phyloP scores from a whole-genome alignment of 164 flowering plant genomes.

The Dillenia suffruticosa region DNA sequence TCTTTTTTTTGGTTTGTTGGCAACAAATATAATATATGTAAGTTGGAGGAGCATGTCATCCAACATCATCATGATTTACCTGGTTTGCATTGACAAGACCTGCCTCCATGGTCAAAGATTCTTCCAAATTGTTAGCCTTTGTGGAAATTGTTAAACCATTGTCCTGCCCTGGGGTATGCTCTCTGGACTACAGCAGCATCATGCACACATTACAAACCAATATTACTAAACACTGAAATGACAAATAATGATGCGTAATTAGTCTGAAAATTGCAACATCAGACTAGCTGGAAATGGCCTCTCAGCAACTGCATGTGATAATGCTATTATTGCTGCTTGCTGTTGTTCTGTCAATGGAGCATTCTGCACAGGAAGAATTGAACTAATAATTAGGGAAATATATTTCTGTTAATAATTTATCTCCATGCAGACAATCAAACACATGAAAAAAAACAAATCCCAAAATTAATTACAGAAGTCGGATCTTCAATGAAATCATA shows the following conservation, averaged over 20 bases:
- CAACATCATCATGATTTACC: constrained; percentile 27
- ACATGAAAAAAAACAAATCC: background rate
- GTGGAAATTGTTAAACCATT: constrained; percentile 50
- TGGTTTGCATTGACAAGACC: constrained; percentile 85
- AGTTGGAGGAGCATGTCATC: too few species aligned
- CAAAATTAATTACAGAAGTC: background rate
- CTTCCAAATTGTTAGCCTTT: constrained; percentile 36
- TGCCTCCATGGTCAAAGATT: constrained; percentile 48
- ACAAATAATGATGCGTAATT: background rate
- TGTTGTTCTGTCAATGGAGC: constrained; percentile 89
- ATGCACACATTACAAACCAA: background rate
- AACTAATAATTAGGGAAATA: too few species aligned
- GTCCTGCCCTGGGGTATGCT: constrained; percentile 41
- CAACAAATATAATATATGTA: too few species aligned
- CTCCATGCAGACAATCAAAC: background rate
- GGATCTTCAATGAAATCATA: too few species aligned
- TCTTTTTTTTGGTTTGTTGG: too few species aligned
- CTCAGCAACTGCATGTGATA: constrained; percentile 84
- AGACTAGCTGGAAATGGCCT: constrained; percentile 71
- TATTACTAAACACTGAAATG: background rate
- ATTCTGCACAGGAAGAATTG: constrained; percentile 40
- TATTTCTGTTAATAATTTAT: background rate
- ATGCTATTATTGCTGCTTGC: constrained; percentile 62
- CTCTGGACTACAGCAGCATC: constrained; percentile 46
- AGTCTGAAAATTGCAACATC: constrained; percentile 31